phyloP scores from a whole-genome alignment of 1,139 yeast genomes.

The Hansenula anomala region DNA sequence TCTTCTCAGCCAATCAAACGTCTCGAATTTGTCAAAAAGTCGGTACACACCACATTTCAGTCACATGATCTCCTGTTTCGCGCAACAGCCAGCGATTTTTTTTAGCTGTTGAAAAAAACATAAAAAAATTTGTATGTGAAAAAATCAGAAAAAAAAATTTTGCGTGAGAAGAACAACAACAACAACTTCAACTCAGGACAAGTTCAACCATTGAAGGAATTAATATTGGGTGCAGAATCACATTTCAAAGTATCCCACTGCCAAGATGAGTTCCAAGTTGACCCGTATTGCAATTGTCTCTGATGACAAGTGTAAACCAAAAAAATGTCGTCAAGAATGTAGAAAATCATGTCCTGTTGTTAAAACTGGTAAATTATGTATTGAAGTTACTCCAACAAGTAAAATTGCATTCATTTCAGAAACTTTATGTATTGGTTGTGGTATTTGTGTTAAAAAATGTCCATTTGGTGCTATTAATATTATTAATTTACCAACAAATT shows the following conservation, averaged over 20 bases:
- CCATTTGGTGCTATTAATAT: slow-evolving; percentile 96
- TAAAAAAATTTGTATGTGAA: neutral
- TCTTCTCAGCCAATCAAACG: neutral
- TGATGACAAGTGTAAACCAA: slow-evolving; percentile 93
- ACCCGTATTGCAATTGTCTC: slow-evolving; percentile 93
- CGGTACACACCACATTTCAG: neutral
- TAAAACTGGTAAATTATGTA: slow-evolving; percentile 94
- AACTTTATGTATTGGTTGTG: slow-evolving; percentile 95
- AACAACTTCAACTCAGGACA: neutral
- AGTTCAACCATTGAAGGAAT: neutral
- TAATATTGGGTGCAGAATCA: neutral
- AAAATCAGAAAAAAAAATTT: neutral
- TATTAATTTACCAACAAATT: slow-evolving; percentile 92
- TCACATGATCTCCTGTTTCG: neutral
- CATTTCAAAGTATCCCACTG: neutral
- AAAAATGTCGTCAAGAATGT: slow-evolving; percentile 97
- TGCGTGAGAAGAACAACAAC: neutral
- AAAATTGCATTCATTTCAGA: slow-evolving; percentile 97
- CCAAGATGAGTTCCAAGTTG: slow-evolving; percentile 50
- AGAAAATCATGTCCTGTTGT: slow-evolving; percentile 96
- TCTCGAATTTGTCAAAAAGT: neutral
- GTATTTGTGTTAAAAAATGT: slow-evolving; percentile 98
- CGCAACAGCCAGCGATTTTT: neutral
- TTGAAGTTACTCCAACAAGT: slow-evolving; percentile 86
- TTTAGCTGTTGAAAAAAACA: neutral